phyloP scores from a whole-genome alignment of 2,329 filamentous ascomycete genomes.

The Diaporthe sp. region DNA sequence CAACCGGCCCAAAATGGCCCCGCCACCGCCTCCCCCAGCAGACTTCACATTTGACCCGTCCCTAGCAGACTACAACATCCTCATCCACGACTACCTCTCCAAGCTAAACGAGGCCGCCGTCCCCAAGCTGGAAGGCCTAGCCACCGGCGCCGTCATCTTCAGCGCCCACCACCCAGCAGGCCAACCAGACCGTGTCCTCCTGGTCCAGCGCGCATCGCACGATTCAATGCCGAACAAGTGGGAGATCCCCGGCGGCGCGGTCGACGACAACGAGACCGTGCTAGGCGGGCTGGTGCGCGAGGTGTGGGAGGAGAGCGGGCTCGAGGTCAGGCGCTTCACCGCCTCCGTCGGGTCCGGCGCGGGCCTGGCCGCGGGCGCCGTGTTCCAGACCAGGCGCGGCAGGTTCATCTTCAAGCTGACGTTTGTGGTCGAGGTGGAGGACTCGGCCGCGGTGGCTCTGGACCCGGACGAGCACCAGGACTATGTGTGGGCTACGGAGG shows the following conservation, averaged over 20 bases:
- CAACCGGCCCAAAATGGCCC: neutral
- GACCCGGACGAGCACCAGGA: conserved; percentile 53
- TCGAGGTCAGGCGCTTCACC: conserved; percentile 49
- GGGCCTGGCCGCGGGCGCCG: conserved; percentile 37
- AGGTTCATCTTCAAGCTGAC: conserved; percentile 46
- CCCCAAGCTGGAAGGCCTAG: conserved; percentile 42
- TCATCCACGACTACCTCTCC: conserved; percentile 44
- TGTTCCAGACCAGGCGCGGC: conserved; percentile 48
- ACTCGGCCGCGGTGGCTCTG: conserved; percentile 44
- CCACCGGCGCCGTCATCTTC: conserved; percentile 50
- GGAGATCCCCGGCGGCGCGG: conserved; percentile 59
- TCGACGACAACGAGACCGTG: conserved; percentile 55
- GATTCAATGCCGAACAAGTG: conserved; percentile 57
- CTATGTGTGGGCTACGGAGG: conserved; percentile 52
- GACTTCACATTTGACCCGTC: conserved; percentile 45
- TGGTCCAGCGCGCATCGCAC: conserved; percentile 56
- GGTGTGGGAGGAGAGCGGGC: conserved; percentile 58
- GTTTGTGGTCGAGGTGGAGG: conserved; percentile 48
- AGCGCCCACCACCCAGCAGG: conserved; percentile 38
- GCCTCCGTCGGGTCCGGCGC: conserved; percentile 34
- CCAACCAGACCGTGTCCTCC: conserved; percentile 50
- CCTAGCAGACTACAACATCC: conserved; percentile 43
- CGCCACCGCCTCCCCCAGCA: conserved; percentile 40
- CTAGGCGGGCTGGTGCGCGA: conserved; percentile 56
- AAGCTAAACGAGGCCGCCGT: conserved; percentile 35